These are phyloP conservation scores for Carex scoparia DNA, from an alignment of 176 grass and related monocot genomes.

Conservation along the genomic window DNA sequence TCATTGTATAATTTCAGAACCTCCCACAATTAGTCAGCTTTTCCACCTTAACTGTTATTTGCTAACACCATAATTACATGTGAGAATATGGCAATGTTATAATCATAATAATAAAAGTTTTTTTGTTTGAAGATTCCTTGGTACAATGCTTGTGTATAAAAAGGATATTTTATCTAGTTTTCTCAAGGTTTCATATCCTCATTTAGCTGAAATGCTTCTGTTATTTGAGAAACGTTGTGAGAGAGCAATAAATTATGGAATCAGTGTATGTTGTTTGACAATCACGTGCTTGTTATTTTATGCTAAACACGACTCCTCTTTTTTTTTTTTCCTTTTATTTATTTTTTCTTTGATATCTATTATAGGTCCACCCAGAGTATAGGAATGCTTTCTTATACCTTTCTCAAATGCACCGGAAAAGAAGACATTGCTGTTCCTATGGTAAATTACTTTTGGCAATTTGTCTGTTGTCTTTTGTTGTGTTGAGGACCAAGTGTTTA, in stretches of 20 bases:
- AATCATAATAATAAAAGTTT: neutral
- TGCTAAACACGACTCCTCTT: constrained; percentile 10
- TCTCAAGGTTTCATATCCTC: neutral
- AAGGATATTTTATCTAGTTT: neutral
- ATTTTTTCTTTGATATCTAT: constrained; percentile 19
- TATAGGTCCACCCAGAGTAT: constrained; percentile 84
- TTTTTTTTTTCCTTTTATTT: constrained; percentile 26
- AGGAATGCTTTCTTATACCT: constrained; percentile 96
- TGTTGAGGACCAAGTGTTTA: neutral
- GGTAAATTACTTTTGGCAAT: constrained; percentile 39
- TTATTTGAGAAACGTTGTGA: neutral
- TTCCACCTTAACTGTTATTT: constrained; percentile 19
- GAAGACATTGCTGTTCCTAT: constrained; percentile 98
- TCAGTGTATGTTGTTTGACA: neutral
- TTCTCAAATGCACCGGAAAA: constrained; percentile 72
- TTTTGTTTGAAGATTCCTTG: neutral
- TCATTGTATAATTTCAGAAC: neutral
- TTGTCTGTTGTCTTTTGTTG: constrained; percentile 11
- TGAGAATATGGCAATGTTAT: neutral
- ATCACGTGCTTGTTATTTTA: neutral
- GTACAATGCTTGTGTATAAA: neutral
- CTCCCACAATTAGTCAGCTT: constrained; percentile 13
- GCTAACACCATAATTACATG: neutral
- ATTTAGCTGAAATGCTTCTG: neutral
- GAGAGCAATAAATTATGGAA: neutral